Base-by-base conservation (phyloP, 352 stramenopile genomes). In the Globisporangium paddicum region DNA sequence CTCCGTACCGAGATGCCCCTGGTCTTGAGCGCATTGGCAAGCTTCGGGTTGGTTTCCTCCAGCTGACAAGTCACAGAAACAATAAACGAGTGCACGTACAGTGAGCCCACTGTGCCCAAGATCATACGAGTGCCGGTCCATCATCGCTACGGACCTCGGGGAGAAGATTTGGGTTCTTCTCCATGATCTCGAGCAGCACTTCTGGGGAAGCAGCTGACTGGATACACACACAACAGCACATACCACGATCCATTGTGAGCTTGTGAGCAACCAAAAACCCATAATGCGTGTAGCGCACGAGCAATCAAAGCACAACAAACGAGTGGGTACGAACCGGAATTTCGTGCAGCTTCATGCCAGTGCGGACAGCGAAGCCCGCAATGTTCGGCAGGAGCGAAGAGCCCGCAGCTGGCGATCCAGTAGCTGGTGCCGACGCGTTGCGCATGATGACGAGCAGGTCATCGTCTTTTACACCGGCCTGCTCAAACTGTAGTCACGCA, bases 161-260 rank as follows among this genome's bases (percentile, higher is more conserved):
- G 19, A 95, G 53, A 32, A 95, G 64, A 5, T 88, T 69, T 0
- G 83, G 81, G 56, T 93, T 95, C 64, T 89, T 85, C 5, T 90
- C 78, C 60, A 93, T 86, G 47, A 93, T 93, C 5, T 91, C 82
- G 16, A 95, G 73, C 49, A 93, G 72, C 23, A 87, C 44, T 59
- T 95, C 83, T 7, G 86, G 76, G 9, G 83, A 84, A 13, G 81
- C 78, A 62, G 89, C 74, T 21, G 68, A 53, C 76, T 86, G 23
- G 1, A 26, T 64, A n/a, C 34, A 13, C 25, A 48, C 10, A 9
- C 44, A 9, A 21, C 37, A 9, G 32, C 23, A 28, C 25, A 50
- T 44, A 18, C 8, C 2, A 42, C 25, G n/a, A 48, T 6, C 11
- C 44, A 18, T 38, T 8, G 9, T 14, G n/a, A 6, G 18, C 23